Evolutionary conservation across 2,329 filamentous ascomycete species (phyloP).

Genomic region (Myriosclerotinia duriaeana): DNA sequence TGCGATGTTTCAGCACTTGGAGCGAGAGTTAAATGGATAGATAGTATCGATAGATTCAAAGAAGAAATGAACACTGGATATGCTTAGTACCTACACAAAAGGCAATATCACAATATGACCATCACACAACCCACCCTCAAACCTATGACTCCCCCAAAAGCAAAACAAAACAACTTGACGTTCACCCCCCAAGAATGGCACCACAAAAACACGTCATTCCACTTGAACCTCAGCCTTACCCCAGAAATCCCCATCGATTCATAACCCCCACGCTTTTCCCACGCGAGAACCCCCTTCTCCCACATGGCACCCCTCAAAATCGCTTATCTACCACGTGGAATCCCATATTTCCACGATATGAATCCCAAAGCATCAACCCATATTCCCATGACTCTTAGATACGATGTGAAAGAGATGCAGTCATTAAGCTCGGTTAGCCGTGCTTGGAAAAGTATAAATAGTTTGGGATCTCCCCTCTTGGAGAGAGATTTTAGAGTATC

Average conservation of each 20-base stretch:
- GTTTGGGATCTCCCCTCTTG: not conserved
- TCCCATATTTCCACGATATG: not conserved
- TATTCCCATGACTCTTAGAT: not conserved
- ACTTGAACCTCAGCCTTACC: not conserved
- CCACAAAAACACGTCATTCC: not conserved
- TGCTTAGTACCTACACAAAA: not conserved
- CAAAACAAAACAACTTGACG: not conserved
- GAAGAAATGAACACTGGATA: not conserved
- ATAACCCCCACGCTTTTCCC: not conserved
- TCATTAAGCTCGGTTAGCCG: not conserved
- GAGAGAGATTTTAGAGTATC: not conserved
- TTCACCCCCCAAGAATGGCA: not conserved
- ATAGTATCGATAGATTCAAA: not conserved
- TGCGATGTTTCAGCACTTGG: not conserved
- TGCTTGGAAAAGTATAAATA: not conserved
- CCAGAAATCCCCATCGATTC: not conserved
- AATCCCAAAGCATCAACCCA: not conserved
- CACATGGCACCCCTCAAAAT: not conserved
- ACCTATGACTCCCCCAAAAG: not conserved
- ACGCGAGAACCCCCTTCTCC: not conserved
- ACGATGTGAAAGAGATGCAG: not conserved
- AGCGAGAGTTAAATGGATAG: not conserved
- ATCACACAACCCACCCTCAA: not conserved
- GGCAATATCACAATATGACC: not conserved
- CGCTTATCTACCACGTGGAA: not conserved